These are phyloP conservation scores for Aspergillus heteromorphus DNA, from an alignment of 495 filamentous ascomycete genomes.

Conservation along the genomic window DNA sequence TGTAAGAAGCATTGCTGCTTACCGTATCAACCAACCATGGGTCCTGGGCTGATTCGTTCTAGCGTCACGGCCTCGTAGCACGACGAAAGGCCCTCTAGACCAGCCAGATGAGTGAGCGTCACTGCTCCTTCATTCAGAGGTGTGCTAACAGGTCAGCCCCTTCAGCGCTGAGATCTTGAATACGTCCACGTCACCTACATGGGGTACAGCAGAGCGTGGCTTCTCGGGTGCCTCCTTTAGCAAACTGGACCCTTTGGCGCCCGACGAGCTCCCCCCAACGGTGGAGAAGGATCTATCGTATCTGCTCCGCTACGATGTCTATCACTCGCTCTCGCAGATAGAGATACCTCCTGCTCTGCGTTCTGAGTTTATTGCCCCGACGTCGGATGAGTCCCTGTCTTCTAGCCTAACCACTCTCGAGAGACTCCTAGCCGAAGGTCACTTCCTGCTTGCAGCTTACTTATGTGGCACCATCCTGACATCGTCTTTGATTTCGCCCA, in stretches of 20 bases:
- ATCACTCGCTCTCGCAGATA: slow-evolving; percentile 67
- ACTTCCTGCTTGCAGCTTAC: slow-evolving; percentile 56
- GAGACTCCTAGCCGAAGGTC: slow-evolving; percentile 67
- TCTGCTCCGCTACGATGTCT: slow-evolving; percentile 72
- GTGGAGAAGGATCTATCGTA: slow-evolving; percentile 68
- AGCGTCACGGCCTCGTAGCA: slow-evolving; percentile 47
- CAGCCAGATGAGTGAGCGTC: slow-evolving; percentile 41
- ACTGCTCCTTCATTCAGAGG: neutral
- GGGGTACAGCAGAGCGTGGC: slow-evolving; percentile 11
- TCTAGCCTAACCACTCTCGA: slow-evolving; percentile 44
- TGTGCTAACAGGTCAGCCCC: slow-evolving; percentile 25
- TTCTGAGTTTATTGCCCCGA: slow-evolving; percentile 34
- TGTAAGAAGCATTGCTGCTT: slow-evolving; percentile 24
- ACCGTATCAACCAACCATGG: neutral
- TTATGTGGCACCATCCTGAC: slow-evolving; percentile 37
- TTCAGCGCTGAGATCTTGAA: slow-evolving; percentile 13
- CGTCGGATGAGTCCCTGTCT: slow-evolving; percentile 33
- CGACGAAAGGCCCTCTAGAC: slow-evolving; percentile 50
- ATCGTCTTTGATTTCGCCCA: slow-evolving; percentile 42
- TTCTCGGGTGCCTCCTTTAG: slow-evolving; percentile 25
- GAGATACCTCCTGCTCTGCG: slow-evolving; percentile 62
- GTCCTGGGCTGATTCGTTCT: slow-evolving; percentile 6
- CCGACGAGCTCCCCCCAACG: slow-evolving; percentile 30
- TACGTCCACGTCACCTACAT: slow-evolving; percentile 11
- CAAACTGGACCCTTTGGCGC: slow-evolving; percentile 30